A percentile compares a stretch with the other conserved stretches of the same genome.
Evolutionary conservation across 2,329 filamentous ascomycete genomes (phyloP).

Genomic region (Claviceps maximensis): DNA sequence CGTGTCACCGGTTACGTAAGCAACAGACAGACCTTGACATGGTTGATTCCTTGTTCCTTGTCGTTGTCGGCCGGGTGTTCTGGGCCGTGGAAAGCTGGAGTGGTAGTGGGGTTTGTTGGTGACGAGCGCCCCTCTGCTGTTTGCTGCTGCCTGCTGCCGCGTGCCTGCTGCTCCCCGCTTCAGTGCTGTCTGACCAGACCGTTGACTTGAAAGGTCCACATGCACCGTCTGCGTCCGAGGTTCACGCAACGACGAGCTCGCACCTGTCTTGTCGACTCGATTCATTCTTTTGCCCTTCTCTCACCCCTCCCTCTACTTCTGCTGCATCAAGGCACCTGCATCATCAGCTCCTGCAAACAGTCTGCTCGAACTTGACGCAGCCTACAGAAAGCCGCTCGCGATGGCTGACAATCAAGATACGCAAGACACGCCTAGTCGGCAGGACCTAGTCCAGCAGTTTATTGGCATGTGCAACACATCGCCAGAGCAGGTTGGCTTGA

Average conservation of each 20-base stretch:
- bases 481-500: conserved; percentile 5
- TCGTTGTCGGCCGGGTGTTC: background rate
- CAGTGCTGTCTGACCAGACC: too few species aligned
- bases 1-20: background rate
- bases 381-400: background rate
- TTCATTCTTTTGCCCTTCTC: background rate
- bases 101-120: background rate
- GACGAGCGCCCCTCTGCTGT: background rate
- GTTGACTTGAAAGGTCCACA: background rate
- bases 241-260: background rate
- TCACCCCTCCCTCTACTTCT: background rate
- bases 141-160: background rate
- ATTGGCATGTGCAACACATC: conserved; percentile 3
- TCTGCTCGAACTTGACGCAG: background rate
- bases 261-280: background rate
- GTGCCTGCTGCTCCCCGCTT: too few species aligned
- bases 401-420: conserved; percentile 2
- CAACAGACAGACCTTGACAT: too few species aligned
- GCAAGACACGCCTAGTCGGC: conserved; percentile 1
- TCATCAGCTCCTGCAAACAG: background rate
- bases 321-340: background rate
- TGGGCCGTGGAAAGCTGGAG: background rate
- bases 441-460: conserved; percentile 5
- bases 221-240: background rate
- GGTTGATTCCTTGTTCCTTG: background rate